Base-by-base conservation (phyloP, 768 basidiomycete genomes). In the Boletus insuetus region DNA sequence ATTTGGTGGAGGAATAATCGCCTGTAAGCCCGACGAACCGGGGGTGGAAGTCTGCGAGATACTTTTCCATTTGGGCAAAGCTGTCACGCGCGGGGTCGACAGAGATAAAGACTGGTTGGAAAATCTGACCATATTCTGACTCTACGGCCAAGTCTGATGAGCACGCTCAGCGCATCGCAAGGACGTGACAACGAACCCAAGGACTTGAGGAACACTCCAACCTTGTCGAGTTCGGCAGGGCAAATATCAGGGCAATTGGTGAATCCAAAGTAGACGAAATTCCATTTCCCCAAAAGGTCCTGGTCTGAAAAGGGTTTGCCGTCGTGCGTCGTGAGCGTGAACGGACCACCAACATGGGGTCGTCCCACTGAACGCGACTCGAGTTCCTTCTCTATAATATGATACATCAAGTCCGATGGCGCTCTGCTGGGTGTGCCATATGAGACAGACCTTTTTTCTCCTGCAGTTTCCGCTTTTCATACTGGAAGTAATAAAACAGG, bases 181-280 rank as follows among this genome's bases (percentile, higher is more conserved):
- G 26, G 17, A 26, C 1, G 2, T 7, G 37, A 41, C 35, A 32
- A 53, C 89, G 57, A 60, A 92, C 94, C 87, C 51, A 92, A 76
- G 46, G 77, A 72, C 32, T 87, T 79, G 41, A 98, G 77, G 17
- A 94, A 85, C 0, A 73, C 78, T 13, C 89, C 85, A 75, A 98
- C 84, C 77, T 98, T 98, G 77, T 99, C 97, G 29, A 99, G 79
- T 74, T 98, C 96, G 51, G 95, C 91, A 1, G 97, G 97, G 68
- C 97, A 99, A 51, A 99, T 98, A 72, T 99, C 97, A 7, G 97
- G 96, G 73, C 97, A 99, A 72, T 99, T 96, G 31, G 96, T 95
- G 77, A 98, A 99, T n/a, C 97, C 97, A 73, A 99, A 99, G 75
- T 98, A 92, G 44, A 91, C 80, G 55, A 92, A 74, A n/a, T 80